phyloP scores from a whole-genome alignment of 83 land plant genomes.

The Larix sibirica region DNA sequence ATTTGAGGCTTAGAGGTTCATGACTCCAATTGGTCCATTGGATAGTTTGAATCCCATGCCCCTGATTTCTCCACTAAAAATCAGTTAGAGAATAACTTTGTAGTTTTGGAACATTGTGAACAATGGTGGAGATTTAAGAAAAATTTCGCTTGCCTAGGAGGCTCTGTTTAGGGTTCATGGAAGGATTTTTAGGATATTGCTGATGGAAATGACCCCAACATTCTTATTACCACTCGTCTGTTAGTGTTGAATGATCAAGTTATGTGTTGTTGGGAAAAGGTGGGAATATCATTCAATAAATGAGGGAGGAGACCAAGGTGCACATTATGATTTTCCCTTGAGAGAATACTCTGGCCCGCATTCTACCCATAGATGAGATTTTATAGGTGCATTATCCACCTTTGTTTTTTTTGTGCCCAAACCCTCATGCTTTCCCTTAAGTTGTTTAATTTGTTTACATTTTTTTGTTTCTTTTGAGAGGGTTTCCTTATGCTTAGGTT shows the following conservation, averaged over 20 bases:
- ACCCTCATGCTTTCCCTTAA: no score
- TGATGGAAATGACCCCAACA: not conserved
- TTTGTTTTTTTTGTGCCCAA: not conserved
- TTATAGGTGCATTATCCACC: constrained; percentile 54
- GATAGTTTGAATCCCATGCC: constrained; percentile 12
- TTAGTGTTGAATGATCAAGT: constrained; percentile 67
- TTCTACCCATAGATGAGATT: constrained; percentile 59
- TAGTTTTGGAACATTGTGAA: constrained; percentile 71
- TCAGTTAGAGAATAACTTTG: constrained; percentile 66
- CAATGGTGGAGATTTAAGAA: no score
- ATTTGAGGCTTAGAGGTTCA: constrained; percentile 73
- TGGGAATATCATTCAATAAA: constrained; percentile 83
- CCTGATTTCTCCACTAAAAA: constrained; percentile 59
- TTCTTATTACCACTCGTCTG: constrained; percentile 48
- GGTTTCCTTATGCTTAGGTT: no score
- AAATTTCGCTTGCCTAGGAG: constrained; percentile 76
- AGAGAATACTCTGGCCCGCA: constrained; percentile 37
- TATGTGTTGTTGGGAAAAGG: constrained; percentile 71
- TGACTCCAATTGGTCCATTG: constrained; percentile 80
- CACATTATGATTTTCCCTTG: no score
- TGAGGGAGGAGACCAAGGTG: constrained; percentile 14
- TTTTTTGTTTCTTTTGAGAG: no score
- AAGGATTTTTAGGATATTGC: constrained; percentile 55
- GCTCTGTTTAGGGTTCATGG: constrained; percentile 82
- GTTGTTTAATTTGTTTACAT: no score